These are phyloP conservation scores for Tylopilus sp. DNA, from an alignment of 768 basidiomycete species.

Conservation along the genomic window DNA sequence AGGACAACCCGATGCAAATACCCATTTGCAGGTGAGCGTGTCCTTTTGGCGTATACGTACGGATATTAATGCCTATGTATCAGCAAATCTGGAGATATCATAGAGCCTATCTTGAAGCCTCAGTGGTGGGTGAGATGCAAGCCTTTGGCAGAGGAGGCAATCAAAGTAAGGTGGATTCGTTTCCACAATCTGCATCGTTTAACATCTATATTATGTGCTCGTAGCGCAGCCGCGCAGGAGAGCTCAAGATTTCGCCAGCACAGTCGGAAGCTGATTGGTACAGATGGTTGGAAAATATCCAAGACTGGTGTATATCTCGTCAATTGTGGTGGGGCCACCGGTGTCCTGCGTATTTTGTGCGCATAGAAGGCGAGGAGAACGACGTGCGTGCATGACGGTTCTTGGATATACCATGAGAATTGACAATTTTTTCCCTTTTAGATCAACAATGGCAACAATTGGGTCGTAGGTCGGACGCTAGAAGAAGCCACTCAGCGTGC, in stretches of 20 bases:
- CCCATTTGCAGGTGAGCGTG: constrained; percentile 75
- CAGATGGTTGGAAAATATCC: constrained; percentile 90
- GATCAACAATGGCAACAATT: constrained; percentile 70
- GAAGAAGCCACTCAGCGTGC: constrained; percentile 80
- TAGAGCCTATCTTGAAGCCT: constrained; percentile 92
- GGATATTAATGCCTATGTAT: neutral
- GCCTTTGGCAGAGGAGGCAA: constrained; percentile 84
- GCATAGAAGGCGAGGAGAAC: constrained; percentile 69
- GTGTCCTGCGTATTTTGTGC: constrained; percentile 90
- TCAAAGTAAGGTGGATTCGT: constrained; percentile 54
- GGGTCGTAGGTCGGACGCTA: constrained; percentile 84
- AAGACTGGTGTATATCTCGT: constrained; percentile 99
- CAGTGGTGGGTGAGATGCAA: constrained; percentile 99
- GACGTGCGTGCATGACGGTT: constrained; percentile 45
- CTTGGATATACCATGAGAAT: neutral
- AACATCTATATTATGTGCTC: neutral
- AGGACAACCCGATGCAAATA: constrained; percentile 97
- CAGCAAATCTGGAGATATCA: constrained; percentile 95
- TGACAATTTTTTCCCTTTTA: constrained; percentile 23
- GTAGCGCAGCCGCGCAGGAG: constrained; percentile 86
- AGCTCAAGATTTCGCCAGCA: constrained; percentile 79
- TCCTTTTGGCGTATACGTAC: neutral
- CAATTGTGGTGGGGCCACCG: constrained; percentile 99
- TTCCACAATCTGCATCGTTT: neutral
- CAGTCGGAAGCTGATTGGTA: constrained; percentile 93